A percentile compares a stretch with the other conserved stretches of the same genome.
Evolutionary conservation across 805 yeast genomes (phyloP).

Genomic region (Hanseniaspora mollemarum): DNA sequence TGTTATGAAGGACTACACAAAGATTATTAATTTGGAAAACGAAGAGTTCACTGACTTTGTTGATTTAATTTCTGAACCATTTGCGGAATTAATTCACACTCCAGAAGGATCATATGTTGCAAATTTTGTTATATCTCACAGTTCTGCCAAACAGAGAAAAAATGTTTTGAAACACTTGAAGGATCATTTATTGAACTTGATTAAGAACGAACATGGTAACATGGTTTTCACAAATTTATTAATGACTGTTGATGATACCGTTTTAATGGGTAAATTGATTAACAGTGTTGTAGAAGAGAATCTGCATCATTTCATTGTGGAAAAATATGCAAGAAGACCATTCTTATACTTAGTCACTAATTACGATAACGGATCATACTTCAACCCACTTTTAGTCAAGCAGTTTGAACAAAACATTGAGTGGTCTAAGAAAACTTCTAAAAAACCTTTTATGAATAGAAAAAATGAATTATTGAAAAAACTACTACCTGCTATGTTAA

Average conservation of each 20-base stretch:
- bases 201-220: slow-evolving; percentile 79
- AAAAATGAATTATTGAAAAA: slow-evolving; percentile 53
- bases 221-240: slow-evolving; percentile 64
- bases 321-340: slow-evolving; percentile 81
- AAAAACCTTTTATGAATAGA: slow-evolving; percentile 72
- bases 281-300: slow-evolving; percentile 38
- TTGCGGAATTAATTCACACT: slow-evolving; percentile 91
- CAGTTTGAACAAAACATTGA: slow-evolving; percentile 51
- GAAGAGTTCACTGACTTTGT: slow-evolving; percentile 68
- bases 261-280: slow-evolving; percentile 63
- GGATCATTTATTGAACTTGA: slow-evolving; percentile 62
- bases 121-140: slow-evolving; percentile 60
- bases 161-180: slow-evolving; percentile 58
- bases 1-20: slow-evolving; percentile 80
- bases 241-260: slow-evolving; percentile 89
- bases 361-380: slow-evolving; percentile 59
- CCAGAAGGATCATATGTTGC: slow-evolving; percentile 92
- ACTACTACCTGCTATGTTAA: slow-evolving; percentile 56
- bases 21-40: slow-evolving; percentile 46
- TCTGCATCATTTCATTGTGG: slow-evolving; percentile 45
- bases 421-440: slow-evolving; percentile 58
- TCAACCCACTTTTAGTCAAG: slow-evolving; percentile 56
- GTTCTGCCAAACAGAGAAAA: slow-evolving; percentile 89
- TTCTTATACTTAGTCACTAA: slow-evolving; percentile 71
- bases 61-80: slow-evolving; percentile 72